phyloP scores from a whole-genome alignment of 305 asterid genomes.

The Fraxinus xanthoxyloides region DNA sequence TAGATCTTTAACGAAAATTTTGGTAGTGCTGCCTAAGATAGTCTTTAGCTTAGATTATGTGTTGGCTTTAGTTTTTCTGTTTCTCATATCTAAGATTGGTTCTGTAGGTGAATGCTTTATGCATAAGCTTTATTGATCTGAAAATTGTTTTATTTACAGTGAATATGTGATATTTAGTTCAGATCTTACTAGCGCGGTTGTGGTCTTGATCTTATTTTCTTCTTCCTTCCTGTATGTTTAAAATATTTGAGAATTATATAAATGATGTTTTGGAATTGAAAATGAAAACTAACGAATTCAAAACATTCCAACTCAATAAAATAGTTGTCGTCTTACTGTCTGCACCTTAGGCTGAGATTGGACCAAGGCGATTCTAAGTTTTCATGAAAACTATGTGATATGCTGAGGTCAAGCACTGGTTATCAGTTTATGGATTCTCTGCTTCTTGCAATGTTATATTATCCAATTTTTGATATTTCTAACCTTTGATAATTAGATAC shows the following conservation, averaged over 20 bases:
- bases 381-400: not conserved
- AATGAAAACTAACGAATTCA: not conserved
- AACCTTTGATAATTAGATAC: not conserved
- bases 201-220: not conserved
- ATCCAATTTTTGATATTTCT: not conserved
- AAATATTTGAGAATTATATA: not conserved
- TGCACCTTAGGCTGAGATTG: not conserved
- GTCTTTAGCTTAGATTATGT: not conserved
- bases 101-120: not conserved
- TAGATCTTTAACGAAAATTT: not conserved
- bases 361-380: not conserved
- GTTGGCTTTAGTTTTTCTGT: not conserved
- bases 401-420: not conserved
- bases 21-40: not conserved
- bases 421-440: not conserved
- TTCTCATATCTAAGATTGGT: not conserved
- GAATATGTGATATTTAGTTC: not conserved
- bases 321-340: not conserved
- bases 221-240: not conserved
- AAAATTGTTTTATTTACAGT: not conserved
- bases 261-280: not conserved
- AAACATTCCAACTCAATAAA: not conserved
- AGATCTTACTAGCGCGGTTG: not conserved
- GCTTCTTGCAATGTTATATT: not conserved
- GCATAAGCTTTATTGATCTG: not conserved